A percentile compares a stretch with the other conserved stretches of the same genome.
These are phyloP conservation scores for Solanum hybrid DNA, from an alignment of 305 asterid genomes.

Conservation along the genomic window DNA sequence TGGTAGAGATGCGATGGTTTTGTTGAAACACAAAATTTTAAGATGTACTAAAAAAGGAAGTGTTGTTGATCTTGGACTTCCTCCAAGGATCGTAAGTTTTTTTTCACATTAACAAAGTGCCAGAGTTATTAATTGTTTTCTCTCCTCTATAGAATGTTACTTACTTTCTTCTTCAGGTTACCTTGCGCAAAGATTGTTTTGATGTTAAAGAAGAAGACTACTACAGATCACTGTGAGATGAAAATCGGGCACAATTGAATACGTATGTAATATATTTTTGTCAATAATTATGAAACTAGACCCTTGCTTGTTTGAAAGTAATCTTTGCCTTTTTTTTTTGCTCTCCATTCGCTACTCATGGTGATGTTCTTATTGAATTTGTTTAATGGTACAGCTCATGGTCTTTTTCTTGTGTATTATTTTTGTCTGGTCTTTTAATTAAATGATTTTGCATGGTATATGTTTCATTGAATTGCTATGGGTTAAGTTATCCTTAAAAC, in stretches of 20 bases:
- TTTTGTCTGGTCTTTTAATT: too few relatives aligned
- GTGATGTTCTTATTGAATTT: background rate
- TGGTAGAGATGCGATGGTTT: constrained; percentile 66
- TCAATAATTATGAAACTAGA: background rate
- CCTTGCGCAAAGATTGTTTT: constrained; percentile 57
- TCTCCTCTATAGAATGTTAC: background rate
- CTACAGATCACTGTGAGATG: constrained; percentile 44
- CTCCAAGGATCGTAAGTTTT: constrained; percentile 64
- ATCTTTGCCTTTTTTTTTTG: background rate
- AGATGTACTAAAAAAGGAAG: constrained; percentile 92
- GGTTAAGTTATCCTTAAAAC: too few relatives aligned
- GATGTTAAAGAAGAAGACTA: constrained; percentile 42
- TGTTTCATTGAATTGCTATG: too few relatives aligned
- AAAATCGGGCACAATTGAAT: constrained; percentile 71
- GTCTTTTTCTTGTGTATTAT: too few relatives aligned
- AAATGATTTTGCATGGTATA: too few relatives aligned
- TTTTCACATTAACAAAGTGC: background rate
- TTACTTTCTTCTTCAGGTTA: constrained; percentile 40
- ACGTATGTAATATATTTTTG: constrained; percentile 35
- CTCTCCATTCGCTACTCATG: background rate
- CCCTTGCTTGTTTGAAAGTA: background rate
- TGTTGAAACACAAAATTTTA: constrained; percentile 61
- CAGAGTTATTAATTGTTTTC: background rate
- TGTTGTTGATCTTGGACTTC: constrained; percentile 93
- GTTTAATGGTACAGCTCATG: background rate